These are phyloP conservation scores for Insectozyma bohioensis DNA, from an alignment of 1,139 yeast genomes.

Conservation along the genomic window DNA sequence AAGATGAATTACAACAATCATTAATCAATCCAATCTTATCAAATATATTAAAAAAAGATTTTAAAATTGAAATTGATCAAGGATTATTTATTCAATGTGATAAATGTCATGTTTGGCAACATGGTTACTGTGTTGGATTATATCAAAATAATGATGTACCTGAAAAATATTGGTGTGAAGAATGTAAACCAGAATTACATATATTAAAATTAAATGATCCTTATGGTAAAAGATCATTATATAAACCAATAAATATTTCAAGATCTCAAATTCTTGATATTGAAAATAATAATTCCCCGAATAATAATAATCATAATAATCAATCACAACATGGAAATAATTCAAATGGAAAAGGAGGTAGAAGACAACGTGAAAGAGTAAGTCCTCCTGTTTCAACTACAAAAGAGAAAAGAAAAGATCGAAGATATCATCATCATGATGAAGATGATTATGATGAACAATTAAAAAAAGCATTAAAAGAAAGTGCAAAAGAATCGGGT, in stretches of 20 bases:
- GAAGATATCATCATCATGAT: conserved; percentile 45
- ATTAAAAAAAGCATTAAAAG: conserved; percentile 67
- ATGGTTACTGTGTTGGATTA: conserved; percentile 91
- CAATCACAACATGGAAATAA: not conserved
- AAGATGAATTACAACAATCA: conserved; percentile 57
- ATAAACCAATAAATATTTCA: conserved; percentile 48
- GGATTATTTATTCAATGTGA: conserved; percentile 90
- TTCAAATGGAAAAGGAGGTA: not conserved
- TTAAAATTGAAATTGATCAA: conserved; percentile 66
- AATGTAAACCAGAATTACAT: conserved; percentile 83
- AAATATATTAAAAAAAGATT: conserved; percentile 47
- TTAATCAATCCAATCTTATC: conserved; percentile 39
- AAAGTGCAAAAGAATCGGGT: conserved; percentile 54
- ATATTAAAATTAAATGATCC: conserved; percentile 39
- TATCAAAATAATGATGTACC: conserved; percentile 74
- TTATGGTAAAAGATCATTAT: conserved; percentile 31
- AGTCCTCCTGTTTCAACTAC: too few species aligned
- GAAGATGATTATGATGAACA: conserved; percentile 68
- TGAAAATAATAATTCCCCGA: not conserved
- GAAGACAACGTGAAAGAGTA: conserved; percentile 1
- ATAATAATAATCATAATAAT: not conserved
- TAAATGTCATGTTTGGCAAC: conserved; percentile 94
- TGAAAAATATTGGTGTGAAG: conserved; percentile 91
- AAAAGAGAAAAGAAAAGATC: conserved; percentile 76
- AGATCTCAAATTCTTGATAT: conserved; percentile 33